Conservation (phyloP, 306 rosid genomes). For the Hylodesmum podocarpum region DNA sequence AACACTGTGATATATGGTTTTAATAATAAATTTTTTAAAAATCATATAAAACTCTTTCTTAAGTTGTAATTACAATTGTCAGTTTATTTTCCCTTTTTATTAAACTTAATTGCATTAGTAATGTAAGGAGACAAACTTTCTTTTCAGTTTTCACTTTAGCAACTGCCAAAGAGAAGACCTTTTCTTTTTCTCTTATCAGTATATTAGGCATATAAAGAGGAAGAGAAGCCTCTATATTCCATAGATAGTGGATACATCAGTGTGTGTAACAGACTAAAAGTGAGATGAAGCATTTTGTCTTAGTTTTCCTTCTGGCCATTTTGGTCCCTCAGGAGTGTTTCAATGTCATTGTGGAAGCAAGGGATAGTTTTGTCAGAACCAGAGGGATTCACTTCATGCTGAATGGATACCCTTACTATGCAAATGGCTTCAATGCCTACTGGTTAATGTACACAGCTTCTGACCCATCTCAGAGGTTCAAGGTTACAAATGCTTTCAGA, state of each 20-base stretch:
- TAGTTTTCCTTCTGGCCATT: slow-evolving; percentile 46
- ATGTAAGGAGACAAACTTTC: slow-evolving; percentile 29
- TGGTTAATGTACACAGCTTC: slow-evolving; percentile 90
- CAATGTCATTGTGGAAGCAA: slow-evolving; percentile 50
- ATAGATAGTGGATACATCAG: slow-evolving; percentile 3
- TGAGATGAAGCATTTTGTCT: slow-evolving; percentile 59
- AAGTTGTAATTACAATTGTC: neutral
- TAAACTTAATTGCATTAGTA: slow-evolving; percentile 7
- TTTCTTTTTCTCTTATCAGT: slow-evolving; percentile 18
- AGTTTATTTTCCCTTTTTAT: neutral
- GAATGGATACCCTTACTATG: slow-evolving; percentile 77
- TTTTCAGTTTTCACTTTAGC: slow-evolving; percentile 14
- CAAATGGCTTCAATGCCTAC: slow-evolving; percentile 92
- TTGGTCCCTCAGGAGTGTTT: slow-evolving; percentile 42
- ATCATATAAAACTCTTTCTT: too few species aligned
- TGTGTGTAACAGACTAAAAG: slow-evolving; percentile 11
- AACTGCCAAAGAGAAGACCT: slow-evolving; percentile 13
- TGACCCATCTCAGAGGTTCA: slow-evolving; percentile 79
- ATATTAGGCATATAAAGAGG: slow-evolving; percentile 21
- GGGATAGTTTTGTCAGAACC: slow-evolving; percentile 69
- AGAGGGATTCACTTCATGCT: slow-evolving; percentile 66
- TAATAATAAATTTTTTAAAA: neutral
- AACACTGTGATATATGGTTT: too few species aligned
- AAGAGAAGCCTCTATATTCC: neutral
- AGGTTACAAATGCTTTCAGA: slow-evolving; percentile 63